Conservation (phyloP, 257 asterid species). For the Echites panduratus region DNA sequence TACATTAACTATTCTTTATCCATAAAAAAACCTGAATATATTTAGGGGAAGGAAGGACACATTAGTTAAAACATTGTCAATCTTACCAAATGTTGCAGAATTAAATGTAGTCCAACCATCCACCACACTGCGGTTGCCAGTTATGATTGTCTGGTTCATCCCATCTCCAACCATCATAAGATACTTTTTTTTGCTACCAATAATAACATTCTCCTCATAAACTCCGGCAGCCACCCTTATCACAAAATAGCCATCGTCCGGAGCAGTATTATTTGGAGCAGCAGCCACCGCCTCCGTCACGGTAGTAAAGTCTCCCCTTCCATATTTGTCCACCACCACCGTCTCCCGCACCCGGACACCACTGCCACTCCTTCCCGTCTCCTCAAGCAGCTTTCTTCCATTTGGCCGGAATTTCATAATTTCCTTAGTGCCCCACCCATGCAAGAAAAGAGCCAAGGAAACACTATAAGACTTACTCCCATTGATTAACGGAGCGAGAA, state of each 20-base stretch:
- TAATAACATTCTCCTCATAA: slow-evolving; percentile 52
- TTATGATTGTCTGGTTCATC: slow-evolving; percentile 49
- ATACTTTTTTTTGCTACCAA: slow-evolving; percentile 46
- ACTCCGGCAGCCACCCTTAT: slow-evolving; percentile 51
- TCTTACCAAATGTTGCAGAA: too few species aligned
- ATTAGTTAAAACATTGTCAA: too few species aligned
- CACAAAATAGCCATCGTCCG: slow-evolving; percentile 42
- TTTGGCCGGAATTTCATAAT: slow-evolving; percentile 9
- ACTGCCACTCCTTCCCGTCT: background rate
- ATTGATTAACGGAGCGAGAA: slow-evolving; percentile 42
- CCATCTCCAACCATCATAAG: slow-evolving; percentile 79
- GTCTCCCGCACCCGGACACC: slow-evolving; percentile 27
- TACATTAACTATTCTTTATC: too few species aligned
- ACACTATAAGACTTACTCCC: slow-evolving; percentile 58
- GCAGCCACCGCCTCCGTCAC: slow-evolving; percentile 59
- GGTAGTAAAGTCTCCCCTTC: slow-evolving; percentile 39
- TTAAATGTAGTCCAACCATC: slow-evolving; percentile 86
- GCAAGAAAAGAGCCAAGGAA: slow-evolving; percentile 53
- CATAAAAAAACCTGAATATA: too few species aligned
- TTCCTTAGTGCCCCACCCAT: slow-evolving; percentile 47
- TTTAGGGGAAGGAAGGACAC: too few species aligned
- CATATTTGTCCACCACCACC: slow-evolving; percentile 54
- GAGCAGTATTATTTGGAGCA: slow-evolving; percentile 47
- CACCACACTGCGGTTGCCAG: slow-evolving; percentile 53
- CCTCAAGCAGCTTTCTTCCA: slow-evolving; percentile 49